Percentiles rank a stretch among this genome's conserved stretches.
These are phyloP conservation scores for Carex kokanica DNA, from an alignment of 176 grass and related monocot genomes.

Conservation along the genomic window DNA sequence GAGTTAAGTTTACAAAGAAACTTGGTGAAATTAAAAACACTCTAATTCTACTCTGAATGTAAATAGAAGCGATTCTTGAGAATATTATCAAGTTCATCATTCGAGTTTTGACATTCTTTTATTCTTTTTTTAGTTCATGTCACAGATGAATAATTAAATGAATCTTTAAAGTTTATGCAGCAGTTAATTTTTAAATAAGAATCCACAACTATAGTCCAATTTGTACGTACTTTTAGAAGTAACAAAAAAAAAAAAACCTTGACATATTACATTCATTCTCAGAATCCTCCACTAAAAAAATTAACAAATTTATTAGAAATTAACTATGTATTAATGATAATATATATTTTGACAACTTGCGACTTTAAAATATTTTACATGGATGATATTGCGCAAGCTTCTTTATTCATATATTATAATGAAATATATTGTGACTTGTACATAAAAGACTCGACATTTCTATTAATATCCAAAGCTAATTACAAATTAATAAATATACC, in stretches of 20 bases:
- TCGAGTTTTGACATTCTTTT: background rate
- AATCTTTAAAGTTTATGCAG: too few relatives aligned
- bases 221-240: too few relatives aligned
- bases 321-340: background rate
- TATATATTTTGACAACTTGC: background rate
- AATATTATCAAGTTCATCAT: background rate
- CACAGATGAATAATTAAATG: too few relatives aligned
- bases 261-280: background rate
- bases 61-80: background rate
- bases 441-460: too few relatives aligned
- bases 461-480: too few relatives aligned
- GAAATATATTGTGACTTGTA: background rate
- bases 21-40: too few relatives aligned
- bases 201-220: too few relatives aligned
- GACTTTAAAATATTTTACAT: background rate
- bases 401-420: background rate
- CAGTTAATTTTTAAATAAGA: too few relatives aligned
- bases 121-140: too few relatives aligned
- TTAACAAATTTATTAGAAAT: background rate
- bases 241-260: background rate
- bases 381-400: background rate
- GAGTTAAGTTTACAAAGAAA: too few relatives aligned
- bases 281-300: background rate
- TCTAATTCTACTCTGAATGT: background rate
- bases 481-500: too few relatives aligned